phyloP scores from a whole-genome alignment of 495 filamentous ascomycete species.

The Trypethelium eluteriae region DNA sequence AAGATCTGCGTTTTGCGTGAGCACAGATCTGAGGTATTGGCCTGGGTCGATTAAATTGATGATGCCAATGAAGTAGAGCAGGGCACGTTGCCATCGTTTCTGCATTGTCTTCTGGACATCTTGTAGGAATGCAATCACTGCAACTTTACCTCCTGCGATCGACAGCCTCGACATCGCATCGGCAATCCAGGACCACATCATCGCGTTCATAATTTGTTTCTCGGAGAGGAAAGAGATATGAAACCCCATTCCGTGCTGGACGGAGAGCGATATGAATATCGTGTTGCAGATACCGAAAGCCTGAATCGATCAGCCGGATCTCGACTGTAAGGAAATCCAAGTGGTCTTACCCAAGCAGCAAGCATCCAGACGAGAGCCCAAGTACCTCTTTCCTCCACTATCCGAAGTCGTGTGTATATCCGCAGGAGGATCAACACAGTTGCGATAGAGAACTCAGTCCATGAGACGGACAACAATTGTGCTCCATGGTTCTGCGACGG shows the following conservation, averaged over 20 bases:
- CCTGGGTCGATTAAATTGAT: conserved; percentile 15
- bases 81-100: conserved; percentile 20
- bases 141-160: conserved; percentile 28
- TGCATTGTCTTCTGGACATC: conserved; percentile 28
- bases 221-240: conserved; percentile 25
- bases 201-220: conserved; percentile 19
- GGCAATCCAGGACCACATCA: conserved; percentile 34
- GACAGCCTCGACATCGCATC: conserved; percentile 30
- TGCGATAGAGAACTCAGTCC: not conserved
- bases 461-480: not conserved
- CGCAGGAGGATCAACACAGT: not conserved
- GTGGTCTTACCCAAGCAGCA: not conserved
- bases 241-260: conserved; percentile 28
- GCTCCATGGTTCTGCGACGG: not conserved
- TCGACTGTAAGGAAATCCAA: not conserved
- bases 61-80: conserved; percentile 30
- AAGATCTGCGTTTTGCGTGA: not conserved
- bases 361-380: not conserved
- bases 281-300: not conserved
- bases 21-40: not conserved
- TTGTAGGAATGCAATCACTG: conserved; percentile 34
- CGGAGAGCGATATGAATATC: not conserved
- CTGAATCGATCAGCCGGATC: not conserved
- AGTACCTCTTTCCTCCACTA: not conserved
- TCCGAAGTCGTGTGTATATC: not conserved